Evolutionary conservation across 441 rosid genomes (phyloP).

Genomic region (Breynia disticha): DNA sequence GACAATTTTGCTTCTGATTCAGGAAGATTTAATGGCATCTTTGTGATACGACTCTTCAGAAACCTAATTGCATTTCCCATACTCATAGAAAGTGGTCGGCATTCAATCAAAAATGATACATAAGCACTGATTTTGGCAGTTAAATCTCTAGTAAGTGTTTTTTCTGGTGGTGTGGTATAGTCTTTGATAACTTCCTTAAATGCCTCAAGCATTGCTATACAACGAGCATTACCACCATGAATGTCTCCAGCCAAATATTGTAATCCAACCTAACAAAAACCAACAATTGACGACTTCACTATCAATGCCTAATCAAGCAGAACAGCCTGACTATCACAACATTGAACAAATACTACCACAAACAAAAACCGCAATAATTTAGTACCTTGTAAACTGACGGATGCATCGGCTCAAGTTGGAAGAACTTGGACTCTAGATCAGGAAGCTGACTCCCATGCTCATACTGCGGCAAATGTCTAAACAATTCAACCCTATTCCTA

Average conservation of each 20-base stretch:
- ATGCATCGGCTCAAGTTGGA: slow-evolving; percentile 67
- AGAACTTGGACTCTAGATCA: slow-evolving; percentile 53
- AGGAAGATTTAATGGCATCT: slow-evolving; percentile 50
- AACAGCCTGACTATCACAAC: not conserved
- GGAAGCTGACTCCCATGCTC: slow-evolving; percentile 78
- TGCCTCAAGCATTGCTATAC: slow-evolving; percentile 91
- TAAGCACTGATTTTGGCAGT: slow-evolving; percentile 66
- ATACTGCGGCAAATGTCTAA: slow-evolving; percentile 86
- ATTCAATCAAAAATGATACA: slow-evolving; percentile 77
- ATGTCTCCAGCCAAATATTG: slow-evolving; percentile 80
- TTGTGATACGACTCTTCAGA: slow-evolving; percentile 64
- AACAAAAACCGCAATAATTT: not conserved
- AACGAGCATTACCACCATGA: slow-evolving; percentile 89
- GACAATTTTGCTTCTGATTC: slow-evolving; percentile 75
- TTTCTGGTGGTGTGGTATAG: slow-evolving; percentile 67
- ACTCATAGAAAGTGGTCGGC: slow-evolving; percentile 88
- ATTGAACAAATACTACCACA: not conserved
- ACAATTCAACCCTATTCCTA: slow-evolving; percentile 81
- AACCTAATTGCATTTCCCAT: slow-evolving; percentile 91
- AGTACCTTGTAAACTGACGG: slow-evolving; percentile 84
- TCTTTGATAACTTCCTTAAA: slow-evolving; percentile 71
- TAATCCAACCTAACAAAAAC: slow-evolving; percentile 65
- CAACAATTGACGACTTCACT: slow-evolving; percentile 15
- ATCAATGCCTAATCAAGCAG: slow-evolving; percentile 6
- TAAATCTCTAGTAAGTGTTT: slow-evolving; percentile 66